These are phyloP conservation scores for Cerrena zonata DNA, from an alignment of 1,284 basidiomycete genomes.

Conservation along the genomic window DNA sequence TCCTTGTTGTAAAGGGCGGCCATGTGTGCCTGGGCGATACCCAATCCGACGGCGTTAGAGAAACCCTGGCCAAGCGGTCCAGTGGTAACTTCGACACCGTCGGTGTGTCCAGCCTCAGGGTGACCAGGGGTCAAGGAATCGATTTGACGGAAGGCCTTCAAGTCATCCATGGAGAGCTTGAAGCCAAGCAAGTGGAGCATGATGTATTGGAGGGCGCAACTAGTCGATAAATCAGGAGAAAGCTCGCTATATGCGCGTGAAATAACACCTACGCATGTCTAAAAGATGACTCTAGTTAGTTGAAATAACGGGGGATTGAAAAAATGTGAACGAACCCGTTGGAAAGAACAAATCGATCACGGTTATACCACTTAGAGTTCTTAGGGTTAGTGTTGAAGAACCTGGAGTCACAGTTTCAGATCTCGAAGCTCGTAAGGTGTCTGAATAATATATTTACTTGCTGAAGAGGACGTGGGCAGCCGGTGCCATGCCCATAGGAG, in stretches of 20 bases:
- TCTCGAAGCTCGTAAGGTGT: background rate
- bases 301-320: background rate
- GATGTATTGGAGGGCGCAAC: slow-evolving; percentile 82
- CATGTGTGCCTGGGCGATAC: slow-evolving; percentile 88
- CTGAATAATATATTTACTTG: slow-evolving; percentile 38
- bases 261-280: slow-evolving; percentile 61
- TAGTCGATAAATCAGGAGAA: slow-evolving; percentile 30
- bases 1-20: slow-evolving; percentile 87
- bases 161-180: slow-evolving; percentile 78
- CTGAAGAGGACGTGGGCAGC: slow-evolving; percentile 84
- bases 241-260: background rate
- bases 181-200: slow-evolving; percentile 81
- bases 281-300: background rate
- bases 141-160: slow-evolving; percentile 81
- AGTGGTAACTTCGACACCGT: slow-evolving; percentile 94
- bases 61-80: slow-evolving; percentile 94
- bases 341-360: slow-evolving; percentile 84
- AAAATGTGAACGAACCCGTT: slow-evolving; percentile 52
- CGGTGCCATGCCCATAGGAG: slow-evolving; percentile 90
- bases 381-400: slow-evolving; percentile 85
- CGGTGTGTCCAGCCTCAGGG: slow-evolving; percentile 83
- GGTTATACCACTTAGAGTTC: slow-evolving; percentile 87
- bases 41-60: slow-evolving; percentile 87
- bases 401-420: slow-evolving; percentile 31
- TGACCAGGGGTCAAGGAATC: slow-evolving; percentile 88